Conservation (phyloP, 1,139 yeast species). For the Meyerozyma sp. region DNA sequence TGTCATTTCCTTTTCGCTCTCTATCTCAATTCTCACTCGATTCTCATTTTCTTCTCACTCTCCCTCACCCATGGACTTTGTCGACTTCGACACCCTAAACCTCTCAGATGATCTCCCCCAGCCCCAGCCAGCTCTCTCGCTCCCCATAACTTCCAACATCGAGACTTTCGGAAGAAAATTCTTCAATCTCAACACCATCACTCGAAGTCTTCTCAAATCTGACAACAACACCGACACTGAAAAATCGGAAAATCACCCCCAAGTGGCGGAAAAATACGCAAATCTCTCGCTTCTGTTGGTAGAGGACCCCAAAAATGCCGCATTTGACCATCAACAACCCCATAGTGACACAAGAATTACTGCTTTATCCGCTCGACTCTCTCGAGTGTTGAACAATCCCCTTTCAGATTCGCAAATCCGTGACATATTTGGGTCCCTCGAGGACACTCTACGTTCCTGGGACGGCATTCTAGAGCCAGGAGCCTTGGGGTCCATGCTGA, state of each 20-base stretch:
- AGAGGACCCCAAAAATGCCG: no score
- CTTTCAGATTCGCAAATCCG: conserved; percentile 44
- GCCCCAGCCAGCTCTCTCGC: conserved; percentile 44
- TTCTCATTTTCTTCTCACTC: neutral
- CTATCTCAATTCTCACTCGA: neutral
- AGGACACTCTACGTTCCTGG: conserved; percentile 21
- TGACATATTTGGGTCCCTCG: conserved; percentile 45
- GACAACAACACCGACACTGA: neutral
- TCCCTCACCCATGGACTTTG: conserved; percentile 31
- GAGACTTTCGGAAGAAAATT: conserved; percentile 32
- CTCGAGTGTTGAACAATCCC: conserved; percentile 46
- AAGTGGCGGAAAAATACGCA: conserved; percentile 16
- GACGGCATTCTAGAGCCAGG: conserved; percentile 17
- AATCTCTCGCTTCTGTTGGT: conserved; percentile 6
- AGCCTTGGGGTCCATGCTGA: conserved; percentile 15
- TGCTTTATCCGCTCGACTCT: conserved; percentile 41
- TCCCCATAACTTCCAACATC: conserved; percentile 38
- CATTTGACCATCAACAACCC: neutral
- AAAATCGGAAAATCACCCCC: neutral
- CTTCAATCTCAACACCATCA: conserved; percentile 28
- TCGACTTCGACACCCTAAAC: conserved; percentile 36
- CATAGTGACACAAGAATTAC: conserved; percentile 5
- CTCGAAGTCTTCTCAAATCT: conserved; percentile 24
- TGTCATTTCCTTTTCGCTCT: neutral
- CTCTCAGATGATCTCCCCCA: conserved; percentile 28